Evolutionary conservation across 1,284 basidiomycete genomes (phyloP), one percentile per base, ranked within the genome.

Genomic region (Melanopsichium pennsylvanicum): DNA sequence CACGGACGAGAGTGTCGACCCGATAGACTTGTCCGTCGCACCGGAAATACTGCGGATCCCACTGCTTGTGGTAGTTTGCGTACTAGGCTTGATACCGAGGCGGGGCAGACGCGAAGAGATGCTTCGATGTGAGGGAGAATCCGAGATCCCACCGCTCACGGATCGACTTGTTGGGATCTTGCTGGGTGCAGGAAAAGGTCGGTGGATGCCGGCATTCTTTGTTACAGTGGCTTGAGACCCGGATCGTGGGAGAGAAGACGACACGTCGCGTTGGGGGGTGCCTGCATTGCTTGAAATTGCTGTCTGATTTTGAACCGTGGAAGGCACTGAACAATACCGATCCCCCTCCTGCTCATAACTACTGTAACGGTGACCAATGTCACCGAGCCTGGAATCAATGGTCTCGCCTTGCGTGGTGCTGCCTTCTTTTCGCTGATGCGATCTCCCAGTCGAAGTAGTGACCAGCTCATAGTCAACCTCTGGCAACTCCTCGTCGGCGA

Each of bases 401-500:
- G 33, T 52, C 11, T 52, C 49, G 3, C 15, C 34, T 0, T 36
- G 25, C 19, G 39, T 29, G 22, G 42, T 35, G 21, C 19, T 23
- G 13, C 15, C 25, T 2, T 36, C 18, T 10, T 10, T 42, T 16
- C 27, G 52, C n/a, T 42, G 42, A 19, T 26, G 36, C 26, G 33
- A 34, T 13, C 13, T 38, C n/a, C 13, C 15, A 3, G 12, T 15
- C 15, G 39, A 13, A 2, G 29, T 12, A 33, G 47, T 43, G 11
- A 39, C 19, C 25, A 57, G 36, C 49, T 66, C 62, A 10, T 66
- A 50, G 4, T 47, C 56, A n/a, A 61, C 50, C 36, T 67, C 63
- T 5, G 52, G 50, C 64, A 66, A 22, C 36, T 60, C 45, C 51
- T 72, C 67, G 31, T 72, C 67, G 3, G 58, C 66, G n/a, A 72